These are phyloP conservation scores for Flaveria brownii DNA, from an alignment of 129 eudicot genomes.

Conservation along the genomic window DNA sequence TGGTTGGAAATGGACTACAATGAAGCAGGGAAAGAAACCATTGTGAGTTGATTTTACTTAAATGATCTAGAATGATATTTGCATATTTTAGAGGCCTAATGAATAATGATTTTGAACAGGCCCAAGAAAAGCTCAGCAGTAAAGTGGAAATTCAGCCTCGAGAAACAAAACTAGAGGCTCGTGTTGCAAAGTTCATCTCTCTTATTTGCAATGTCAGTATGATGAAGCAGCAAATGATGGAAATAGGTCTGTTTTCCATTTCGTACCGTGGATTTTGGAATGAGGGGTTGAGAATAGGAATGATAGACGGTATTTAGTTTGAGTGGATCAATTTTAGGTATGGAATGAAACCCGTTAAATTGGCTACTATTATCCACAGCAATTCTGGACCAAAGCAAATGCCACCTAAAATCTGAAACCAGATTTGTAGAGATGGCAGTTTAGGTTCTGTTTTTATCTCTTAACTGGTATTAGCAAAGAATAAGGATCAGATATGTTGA, in stretches of 20 bases:
- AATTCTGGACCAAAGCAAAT: no score
- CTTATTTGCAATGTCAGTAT: conserved; percentile 88
- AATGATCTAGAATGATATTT: neutral
- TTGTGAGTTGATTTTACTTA: conserved; percentile 47
- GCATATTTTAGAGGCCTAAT: conserved; percentile 5
- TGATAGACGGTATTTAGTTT: neutral
- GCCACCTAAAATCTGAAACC: no score
- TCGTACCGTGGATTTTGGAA: neutral
- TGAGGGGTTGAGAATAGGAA: neutral
- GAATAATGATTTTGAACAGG: conserved; percentile 37
- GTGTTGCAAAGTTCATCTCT: conserved; percentile 89
- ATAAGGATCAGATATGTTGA: neutral
- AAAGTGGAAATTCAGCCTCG: conserved; percentile 52
- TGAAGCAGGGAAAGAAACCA: conserved; percentile 50
- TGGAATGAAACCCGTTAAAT: neutral
- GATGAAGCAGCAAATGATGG: conserved; percentile 99
- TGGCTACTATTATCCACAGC: neutral
- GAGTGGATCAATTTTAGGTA: neutral
- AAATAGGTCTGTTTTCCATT: conserved; percentile 62
- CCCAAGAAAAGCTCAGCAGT: conserved; percentile 33
- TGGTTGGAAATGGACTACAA: conserved; percentile 98
- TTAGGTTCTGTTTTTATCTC: neutral
- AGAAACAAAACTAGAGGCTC: conserved; percentile 76
- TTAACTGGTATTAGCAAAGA: neutral
- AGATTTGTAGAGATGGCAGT: neutral